phyloP scores from a whole-genome alignment of 345 rosid species.

The Populus euphratica region DNA sequence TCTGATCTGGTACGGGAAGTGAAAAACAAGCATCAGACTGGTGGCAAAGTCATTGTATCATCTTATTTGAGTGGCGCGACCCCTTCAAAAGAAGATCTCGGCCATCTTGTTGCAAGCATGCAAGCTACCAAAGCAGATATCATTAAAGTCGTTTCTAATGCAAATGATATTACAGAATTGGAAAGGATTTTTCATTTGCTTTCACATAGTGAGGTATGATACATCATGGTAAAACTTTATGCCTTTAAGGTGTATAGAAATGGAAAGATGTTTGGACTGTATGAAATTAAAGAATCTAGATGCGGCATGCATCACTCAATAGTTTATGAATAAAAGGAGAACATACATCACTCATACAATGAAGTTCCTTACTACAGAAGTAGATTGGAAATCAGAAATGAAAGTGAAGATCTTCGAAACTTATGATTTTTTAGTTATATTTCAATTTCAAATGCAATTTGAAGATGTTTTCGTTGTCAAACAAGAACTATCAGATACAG shows the following conservation, averaged over 20 bases:
- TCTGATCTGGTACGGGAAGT: slow-evolving; percentile 28
- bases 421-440: too few relatives aligned
- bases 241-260: not conserved
- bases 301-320: not conserved
- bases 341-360: not conserved
- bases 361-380: not conserved
- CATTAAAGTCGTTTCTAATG: slow-evolving; percentile 37
- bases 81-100: slow-evolving; percentile 40
- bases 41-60: slow-evolving; percentile 46
- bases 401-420: not conserved
- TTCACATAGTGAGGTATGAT: slow-evolving; percentile 37
- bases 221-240: not conserved
- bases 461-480: too few relatives aligned
- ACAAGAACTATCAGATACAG: not conserved
- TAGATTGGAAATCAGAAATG: not conserved
- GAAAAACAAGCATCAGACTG: slow-evolving; percentile 17
- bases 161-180: slow-evolving; percentile 46
- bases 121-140: slow-evolving; percentile 48
- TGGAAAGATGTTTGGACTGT: not conserved
- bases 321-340: too few relatives aligned
- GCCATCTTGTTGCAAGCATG: slow-evolving; percentile 36
- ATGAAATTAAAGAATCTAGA: not conserved
- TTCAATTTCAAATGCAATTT: too few relatives aligned
- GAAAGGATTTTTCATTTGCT: slow-evolving; percentile 40
- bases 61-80: slow-evolving; percentile 29